A percentile compares a stretch with the other conserved stretches of the same genome.
Conservation (phyloP, 164 flowering plant species). For the Litsea cubeba region DNA sequence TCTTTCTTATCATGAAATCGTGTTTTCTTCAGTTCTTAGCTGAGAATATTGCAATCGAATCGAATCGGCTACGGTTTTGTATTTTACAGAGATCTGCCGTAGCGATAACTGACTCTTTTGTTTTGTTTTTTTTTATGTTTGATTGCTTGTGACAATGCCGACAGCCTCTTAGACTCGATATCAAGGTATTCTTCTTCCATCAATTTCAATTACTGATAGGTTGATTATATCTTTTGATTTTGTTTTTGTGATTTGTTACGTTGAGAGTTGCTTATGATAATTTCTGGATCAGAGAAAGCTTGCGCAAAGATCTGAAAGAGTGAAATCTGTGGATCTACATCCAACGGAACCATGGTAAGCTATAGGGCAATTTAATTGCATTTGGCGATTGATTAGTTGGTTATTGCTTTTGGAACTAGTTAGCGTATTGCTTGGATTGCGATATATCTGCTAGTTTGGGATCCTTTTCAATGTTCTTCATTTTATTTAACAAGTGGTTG, state of each 20-base stretch:
- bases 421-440: neutral
- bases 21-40: neutral
- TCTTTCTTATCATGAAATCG: neutral
- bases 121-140: neutral
- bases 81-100: neutral
- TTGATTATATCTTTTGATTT: neutral
- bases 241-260: neutral
- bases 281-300: slow-evolving; percentile 16
- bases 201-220: neutral
- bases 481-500: neutral
- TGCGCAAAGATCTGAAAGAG: slow-evolving; percentile 15
- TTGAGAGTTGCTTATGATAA: neutral
- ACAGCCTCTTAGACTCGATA: slow-evolving; percentile 15
- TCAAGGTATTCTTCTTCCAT: slow-evolving; percentile 4
- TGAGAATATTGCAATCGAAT: neutral
- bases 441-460: neutral
- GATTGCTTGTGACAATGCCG: neutral
- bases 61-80: neutral
- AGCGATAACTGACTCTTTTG: neutral
- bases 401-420: neutral
- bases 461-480: neutral
- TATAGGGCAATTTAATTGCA: neutral
- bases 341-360: slow-evolving; percentile 12
- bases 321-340: slow-evolving; percentile 17
- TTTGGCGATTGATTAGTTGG: neutral